Evolutionary conservation across 139 green algal genomes (phyloP), one percentile per base, ranked within the genome.

Genomic region (Bryopsis sp.): DNA sequence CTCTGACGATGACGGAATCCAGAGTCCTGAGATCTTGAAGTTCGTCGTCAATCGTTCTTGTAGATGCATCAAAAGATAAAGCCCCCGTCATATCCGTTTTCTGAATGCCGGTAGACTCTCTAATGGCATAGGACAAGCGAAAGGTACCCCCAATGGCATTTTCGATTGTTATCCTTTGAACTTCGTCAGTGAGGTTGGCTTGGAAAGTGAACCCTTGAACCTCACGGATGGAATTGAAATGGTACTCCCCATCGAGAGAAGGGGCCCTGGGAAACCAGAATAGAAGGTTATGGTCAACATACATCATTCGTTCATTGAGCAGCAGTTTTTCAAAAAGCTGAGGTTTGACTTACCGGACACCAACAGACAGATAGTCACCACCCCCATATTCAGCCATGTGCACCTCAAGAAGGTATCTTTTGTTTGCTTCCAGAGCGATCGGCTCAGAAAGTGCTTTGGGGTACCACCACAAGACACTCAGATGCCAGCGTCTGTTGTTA

Each of bases 301-400:
- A 29, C 7, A 7, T 29, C 8, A 36, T 19, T 63, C n/a, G 24
- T 63, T 8, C 54, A 34, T 54, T 54, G 11, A 19, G 15, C 43
- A 54, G 43, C 43, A 54, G 43, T n/a, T n/a, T n/a, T n/a, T n/a
- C n/a, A n/a, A n/a, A n/a, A n/a, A n/a, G n/a, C n/a, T n/a, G n/a
- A n/a, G n/a, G n/a, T n/a, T n/a, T n/a, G n/a, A n/a, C n/a, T n/a
- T 50, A 63, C 54, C 54, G 11, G 7, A 63, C 54, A 33, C 54
- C 54, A 8, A 63, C 7, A 29, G 26, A 15, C 19, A 34, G 7
- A 29, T 35, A 63, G n/a, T 63, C 54, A 34, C 19, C 54, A 33
- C 54, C 54, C 7, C 19, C 15, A 19, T 15, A 29, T 34, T 63
- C 54, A 15, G 26, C 26, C n/a, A 36, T 29, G n/a, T 63, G 54